Conservation (phyloP, 202 grass and related monocot genomes). For the Schoenoplectus triqueter region DNA sequence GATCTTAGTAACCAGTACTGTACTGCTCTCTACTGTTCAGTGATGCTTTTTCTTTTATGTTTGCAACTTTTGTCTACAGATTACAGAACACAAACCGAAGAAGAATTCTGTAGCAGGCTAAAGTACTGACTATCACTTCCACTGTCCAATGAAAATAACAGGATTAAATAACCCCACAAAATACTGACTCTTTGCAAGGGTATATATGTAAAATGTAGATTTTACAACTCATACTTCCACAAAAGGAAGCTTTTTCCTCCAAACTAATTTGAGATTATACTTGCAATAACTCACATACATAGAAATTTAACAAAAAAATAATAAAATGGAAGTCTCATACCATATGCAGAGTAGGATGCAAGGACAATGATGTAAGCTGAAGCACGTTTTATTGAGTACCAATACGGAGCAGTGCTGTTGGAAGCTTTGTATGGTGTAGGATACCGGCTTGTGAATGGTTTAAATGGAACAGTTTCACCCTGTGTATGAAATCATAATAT, state of each 20-base stretch:
- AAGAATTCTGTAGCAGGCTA: not conserved
- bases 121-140: not conserved
- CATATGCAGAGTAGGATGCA: slow-evolving; percentile 80
- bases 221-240: not conserved
- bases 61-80: not conserved
- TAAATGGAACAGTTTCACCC: slow-evolving; percentile 84
- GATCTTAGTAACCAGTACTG: not conserved
- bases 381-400: slow-evolving; percentile 89
- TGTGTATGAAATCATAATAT: slow-evolving; percentile 39
- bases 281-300: not conserved
- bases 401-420: slow-evolving; percentile 67
- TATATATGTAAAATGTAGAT: not conserved
- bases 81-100: not conserved
- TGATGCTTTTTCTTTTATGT: not conserved
- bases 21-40: not conserved
- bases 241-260: not conserved
- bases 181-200: not conserved
- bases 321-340: slow-evolving; percentile 43
- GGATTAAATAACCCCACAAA: not conserved
- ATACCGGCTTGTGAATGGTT: slow-evolving; percentile 69
- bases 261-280: not conserved
- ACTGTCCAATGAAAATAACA: not conserved
- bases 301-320: not conserved
- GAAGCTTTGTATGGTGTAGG: slow-evolving; percentile 74
- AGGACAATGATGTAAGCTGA: slow-evolving; percentile 78